A percentile compares a stretch with the other conserved stretches of the same genome.
Conservation (phyloP, 257 asterid species). For the Solanum lignicaule region DNA sequence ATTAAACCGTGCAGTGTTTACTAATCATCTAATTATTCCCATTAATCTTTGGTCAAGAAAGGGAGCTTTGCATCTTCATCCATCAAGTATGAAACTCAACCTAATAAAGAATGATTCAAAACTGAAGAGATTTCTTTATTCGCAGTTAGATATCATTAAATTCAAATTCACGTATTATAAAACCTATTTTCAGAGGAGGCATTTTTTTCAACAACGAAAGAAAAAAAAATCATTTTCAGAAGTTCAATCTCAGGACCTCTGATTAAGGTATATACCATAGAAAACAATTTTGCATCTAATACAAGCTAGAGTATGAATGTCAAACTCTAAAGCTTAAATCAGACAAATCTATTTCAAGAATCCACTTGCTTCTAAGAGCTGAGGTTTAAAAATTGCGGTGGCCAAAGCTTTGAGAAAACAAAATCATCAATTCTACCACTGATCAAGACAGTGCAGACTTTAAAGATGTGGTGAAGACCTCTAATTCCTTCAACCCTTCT, state of each 20-base stretch:
- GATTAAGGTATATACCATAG: not conserved
- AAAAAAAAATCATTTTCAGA: too few relatives aligned
- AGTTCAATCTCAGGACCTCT: not conserved
- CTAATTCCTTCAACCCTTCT: conserved; percentile 69
- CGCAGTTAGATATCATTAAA: not conserved
- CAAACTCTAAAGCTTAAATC: not conserved
- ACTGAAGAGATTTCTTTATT: not conserved
- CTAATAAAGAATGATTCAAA: not conserved
- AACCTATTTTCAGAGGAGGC: not conserved
- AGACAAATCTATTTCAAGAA: not conserved
- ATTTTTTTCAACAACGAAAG: not conserved
- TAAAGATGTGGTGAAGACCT: conserved; percentile 51
- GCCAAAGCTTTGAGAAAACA: not conserved
- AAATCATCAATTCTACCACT: not conserved
- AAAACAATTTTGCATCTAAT: not conserved
- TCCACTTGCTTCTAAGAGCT: not conserved
- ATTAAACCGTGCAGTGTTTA: not conserved
- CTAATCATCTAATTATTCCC: not conserved
- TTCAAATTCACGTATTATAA: not conserved
- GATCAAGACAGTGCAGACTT: conserved; percentile 50
- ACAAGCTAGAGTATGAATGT: not conserved
- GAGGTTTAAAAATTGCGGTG: not conserved
- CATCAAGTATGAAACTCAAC: not conserved
- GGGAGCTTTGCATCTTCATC: not conserved
- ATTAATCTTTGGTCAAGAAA: not conserved